Evolutionary conservation across 2,329 filamentous ascomycete genomes (phyloP), one percentile per base, ranked within the genome.

Genomic region (Berkeleyomyces rouxiae): DNA sequence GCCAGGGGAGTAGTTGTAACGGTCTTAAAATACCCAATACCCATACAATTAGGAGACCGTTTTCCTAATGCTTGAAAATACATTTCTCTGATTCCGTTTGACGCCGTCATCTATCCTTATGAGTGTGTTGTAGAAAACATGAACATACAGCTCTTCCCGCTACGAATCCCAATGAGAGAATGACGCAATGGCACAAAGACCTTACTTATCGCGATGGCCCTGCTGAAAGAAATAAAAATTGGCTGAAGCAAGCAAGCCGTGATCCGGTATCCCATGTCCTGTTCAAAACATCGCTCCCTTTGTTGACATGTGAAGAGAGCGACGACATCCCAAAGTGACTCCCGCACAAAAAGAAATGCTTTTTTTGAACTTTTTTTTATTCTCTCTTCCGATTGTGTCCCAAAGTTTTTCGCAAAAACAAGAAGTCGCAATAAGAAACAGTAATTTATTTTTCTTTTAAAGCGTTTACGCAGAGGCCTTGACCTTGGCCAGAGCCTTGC

Each of bases 401-500:
- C 59, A 64, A 57, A 49, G 47, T 58, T 53, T 64, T 60, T 23
- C 59, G 58, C 59, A 62, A 63, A 63, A 58, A 61, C n/a, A 66
- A 66, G 43, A 58, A 58, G 61, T 61, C 58, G 63, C 60, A 61
- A 58, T 58, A 59, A 61, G 59, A 64, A 58, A 72, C 71, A 65
- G 65, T 63, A 58, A 61, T 65, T 65, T 63, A 65, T 63, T 72
- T 73, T 71, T 71, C 73, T 70, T 73, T 76, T 74, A 67, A 69
- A 60, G 67, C 68, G 72, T 75, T 79, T 87, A 89, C 76, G 87
- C 86, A 72, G 86, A 79, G 72, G 87, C 86, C 82, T 87, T 88
- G 79, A 95, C 81, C 85, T 96, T 95, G 75, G 90, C 89, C 75
- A 95, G 82, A 73, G 89, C 86, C 87, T 96, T 97, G 80, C 87